Percentiles rank a stretch among this genome's conserved stretches.
These are phyloP conservation scores for Paramecium octaurelia DNA, from an alignment of 73 alveolate species.

Conservation along the genomic window DNA sequence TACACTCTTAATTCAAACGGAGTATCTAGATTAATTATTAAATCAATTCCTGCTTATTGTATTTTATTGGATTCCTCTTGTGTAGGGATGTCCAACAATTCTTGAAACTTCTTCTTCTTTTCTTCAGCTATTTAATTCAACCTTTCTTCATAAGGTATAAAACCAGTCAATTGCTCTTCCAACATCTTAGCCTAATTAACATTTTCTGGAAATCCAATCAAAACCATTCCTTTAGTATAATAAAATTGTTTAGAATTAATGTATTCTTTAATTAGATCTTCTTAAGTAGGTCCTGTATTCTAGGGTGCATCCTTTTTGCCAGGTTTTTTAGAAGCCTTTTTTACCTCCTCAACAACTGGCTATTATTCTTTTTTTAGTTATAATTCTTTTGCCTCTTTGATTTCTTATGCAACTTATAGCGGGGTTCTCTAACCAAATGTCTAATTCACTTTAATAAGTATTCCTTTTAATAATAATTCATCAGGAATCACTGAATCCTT, in stretches of 20 bases:
- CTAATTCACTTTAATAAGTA: neutral
- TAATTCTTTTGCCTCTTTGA: neutral
- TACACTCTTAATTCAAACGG: neutral
- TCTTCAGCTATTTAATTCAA: slow-evolving; percentile 6
- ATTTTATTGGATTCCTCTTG: neutral
- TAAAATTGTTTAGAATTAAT: slow-evolving; percentile 14
- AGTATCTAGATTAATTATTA: neutral
- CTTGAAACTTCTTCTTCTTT: neutral
- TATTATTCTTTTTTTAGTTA: neutral
- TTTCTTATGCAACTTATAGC: neutral
- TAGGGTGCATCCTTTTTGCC: neutral
- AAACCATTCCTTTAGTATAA: slow-evolving; percentile 42
- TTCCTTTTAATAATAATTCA: slow-evolving; percentile 38
- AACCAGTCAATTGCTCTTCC: slow-evolving; percentile 17
- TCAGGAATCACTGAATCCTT: neutral
- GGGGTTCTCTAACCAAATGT: slow-evolving; percentile 27
- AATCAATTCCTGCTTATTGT: neutral
- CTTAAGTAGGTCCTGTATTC: neutral
- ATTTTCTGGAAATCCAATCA: slow-evolving; percentile 38
- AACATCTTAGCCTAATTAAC: neutral
- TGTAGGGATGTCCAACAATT: neutral
- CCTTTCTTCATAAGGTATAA: neutral
- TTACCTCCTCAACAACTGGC: neutral
- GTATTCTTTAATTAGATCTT: slow-evolving; percentile 24
- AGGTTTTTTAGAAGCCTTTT: slow-evolving; percentile 7